Base-by-base conservation (phyloP, 2,329 filamentous ascomycete species). In the Aspergillus pseudoglaucus region DNA sequence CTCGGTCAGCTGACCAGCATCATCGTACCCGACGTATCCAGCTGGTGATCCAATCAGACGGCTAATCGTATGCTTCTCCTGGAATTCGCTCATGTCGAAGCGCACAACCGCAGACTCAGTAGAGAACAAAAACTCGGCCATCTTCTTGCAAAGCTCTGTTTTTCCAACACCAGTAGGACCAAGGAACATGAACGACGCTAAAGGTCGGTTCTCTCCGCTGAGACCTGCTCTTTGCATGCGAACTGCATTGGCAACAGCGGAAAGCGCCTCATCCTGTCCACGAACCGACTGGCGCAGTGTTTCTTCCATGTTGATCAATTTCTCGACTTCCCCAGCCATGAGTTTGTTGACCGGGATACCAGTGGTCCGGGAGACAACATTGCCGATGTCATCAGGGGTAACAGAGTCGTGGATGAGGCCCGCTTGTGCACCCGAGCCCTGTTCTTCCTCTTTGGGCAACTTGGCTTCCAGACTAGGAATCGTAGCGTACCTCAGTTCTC, bases 1-100 rank as follows among this genome's bases (percentile, higher is more conserved):
- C 71, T 98, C 93, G 1, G 93, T 97, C 9, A 98, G 78, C 69
- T 97, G 93, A 0, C 93, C 93, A 3, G 91, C 90, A 62, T 97
- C 93, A 42, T 98, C 93, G 63, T 97, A 97, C 8, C 93, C 93
- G 22, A 97, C 87, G 62, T 97, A 97, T 18, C 91, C 91, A 5
- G 93, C 91, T 0, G 93, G 93, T 3, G 87, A 87, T 40, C 93
- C 93, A 56, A 97, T 96, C 27, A 97, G 79, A 15, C 91, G 81
- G 23, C 88, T 95, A 47, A 97, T 87, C 3, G 93, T 97, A 64
- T 97, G 91, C 68, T 95, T 95, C 65, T 97, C 93, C 64, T 95
- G 90, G 66, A 96, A 97, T 64, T 98, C 93, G 59, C 84, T 88
- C 93, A 97, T 97, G 68, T 97, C 93, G 68, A 97, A 97, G 30